Conservation (phyloP, 176 grass and related monocot genomes). For the Thalia dealbata region DNA sequence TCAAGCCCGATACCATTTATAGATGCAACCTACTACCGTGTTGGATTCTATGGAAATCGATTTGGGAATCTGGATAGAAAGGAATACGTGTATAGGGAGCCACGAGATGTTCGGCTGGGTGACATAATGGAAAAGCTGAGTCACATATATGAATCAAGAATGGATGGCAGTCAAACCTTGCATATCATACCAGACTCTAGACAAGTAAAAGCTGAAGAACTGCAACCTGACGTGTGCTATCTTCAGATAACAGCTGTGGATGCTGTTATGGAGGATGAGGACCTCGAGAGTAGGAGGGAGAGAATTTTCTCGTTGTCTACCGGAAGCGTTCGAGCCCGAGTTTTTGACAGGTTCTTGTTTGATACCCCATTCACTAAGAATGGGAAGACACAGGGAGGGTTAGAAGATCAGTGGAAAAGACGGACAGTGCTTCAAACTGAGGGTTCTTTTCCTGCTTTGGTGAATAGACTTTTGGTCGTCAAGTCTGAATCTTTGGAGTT, state of each 20-base stretch:
- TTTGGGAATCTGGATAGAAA: constrained; percentile 85
- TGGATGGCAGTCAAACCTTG: constrained; percentile 79
- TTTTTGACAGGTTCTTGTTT: constrained; percentile 88
- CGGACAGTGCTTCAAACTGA: constrained; percentile 84
- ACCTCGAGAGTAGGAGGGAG: constrained; percentile 87
- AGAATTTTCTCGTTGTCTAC: constrained; percentile 87
- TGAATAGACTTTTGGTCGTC: constrained; percentile 73
- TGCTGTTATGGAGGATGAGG: constrained; percentile 98
- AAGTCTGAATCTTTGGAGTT: constrained; percentile 96
- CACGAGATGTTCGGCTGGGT: constrained; percentile 84
- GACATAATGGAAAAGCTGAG: constrained; percentile 99
- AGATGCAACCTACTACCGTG: constrained; percentile 94
- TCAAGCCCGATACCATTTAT: constrained; percentile 92
- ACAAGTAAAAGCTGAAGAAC: constrained; percentile 89
- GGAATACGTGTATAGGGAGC: constrained; percentile 84
- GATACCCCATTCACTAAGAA: constrained; percentile 98
- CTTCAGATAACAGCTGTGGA: constrained; percentile 98
- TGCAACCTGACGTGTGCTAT: constrained; percentile 86
- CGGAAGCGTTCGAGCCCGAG: constrained; percentile 68
- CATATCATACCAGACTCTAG: constrained; percentile 98
- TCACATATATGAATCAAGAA: constrained; percentile 82
- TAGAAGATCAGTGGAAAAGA: constrained; percentile 98
- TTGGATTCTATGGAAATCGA: constrained; percentile 88
- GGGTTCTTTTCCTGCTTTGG: constrained; percentile 88
- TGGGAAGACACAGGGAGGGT: constrained; percentile 89